Evolutionary conservation across 1,284 basidiomycete species (phyloP).

Genomic region (Rhodotorula sp.): DNA sequence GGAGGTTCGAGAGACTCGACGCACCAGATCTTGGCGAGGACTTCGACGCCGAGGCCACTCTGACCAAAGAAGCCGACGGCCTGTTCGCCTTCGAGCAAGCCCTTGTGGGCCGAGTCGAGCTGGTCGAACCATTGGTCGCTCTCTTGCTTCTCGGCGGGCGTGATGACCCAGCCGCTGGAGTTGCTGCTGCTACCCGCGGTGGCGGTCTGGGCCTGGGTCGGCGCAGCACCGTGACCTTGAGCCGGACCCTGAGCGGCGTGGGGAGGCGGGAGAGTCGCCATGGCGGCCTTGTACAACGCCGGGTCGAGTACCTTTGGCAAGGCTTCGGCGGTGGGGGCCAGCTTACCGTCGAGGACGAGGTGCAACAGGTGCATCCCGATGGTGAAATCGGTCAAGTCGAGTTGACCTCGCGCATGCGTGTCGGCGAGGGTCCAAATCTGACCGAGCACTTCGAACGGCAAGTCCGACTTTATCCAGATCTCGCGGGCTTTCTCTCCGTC

Average conservation of each 20-base stretch:
- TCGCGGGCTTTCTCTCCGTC: slow-evolving; percentile 84
- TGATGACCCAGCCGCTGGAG: slow-evolving; percentile 70
- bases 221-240: slow-evolving; percentile 8
- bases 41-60: slow-evolving; percentile 78
- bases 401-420: slow-evolving; percentile 82
- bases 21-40: slow-evolving; percentile 87
- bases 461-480: slow-evolving; percentile 88
- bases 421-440: slow-evolving; percentile 96
- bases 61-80: slow-evolving; percentile 96
- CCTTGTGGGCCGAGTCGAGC: slow-evolving; percentile 65
- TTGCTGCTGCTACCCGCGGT: neutral
- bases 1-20: slow-evolving; percentile 44
- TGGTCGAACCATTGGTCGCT: slow-evolving; percentile 80
- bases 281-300: slow-evolving; percentile 76
- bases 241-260: slow-evolving; percentile 44
- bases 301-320: slow-evolving; percentile 81
- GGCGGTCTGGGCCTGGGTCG: slow-evolving; percentile 15
- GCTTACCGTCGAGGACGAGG: slow-evolving; percentile 76
- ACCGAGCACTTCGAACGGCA: slow-evolving; percentile 82
- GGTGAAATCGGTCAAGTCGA: slow-evolving; percentile 90
- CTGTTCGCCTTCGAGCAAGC: slow-evolving; percentile 85
- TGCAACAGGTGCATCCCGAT: slow-evolving; percentile 80
- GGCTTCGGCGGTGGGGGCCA: slow-evolving; percentile 53
- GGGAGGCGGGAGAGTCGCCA: slow-evolving; percentile 52
- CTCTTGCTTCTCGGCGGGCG: slow-evolving; percentile 72